Evolutionary conservation across 2,329 filamentous ascomycete species (phyloP), one percentile per base, ranked within the genome.

Genomic region (Myriangium duriaei): DNA sequence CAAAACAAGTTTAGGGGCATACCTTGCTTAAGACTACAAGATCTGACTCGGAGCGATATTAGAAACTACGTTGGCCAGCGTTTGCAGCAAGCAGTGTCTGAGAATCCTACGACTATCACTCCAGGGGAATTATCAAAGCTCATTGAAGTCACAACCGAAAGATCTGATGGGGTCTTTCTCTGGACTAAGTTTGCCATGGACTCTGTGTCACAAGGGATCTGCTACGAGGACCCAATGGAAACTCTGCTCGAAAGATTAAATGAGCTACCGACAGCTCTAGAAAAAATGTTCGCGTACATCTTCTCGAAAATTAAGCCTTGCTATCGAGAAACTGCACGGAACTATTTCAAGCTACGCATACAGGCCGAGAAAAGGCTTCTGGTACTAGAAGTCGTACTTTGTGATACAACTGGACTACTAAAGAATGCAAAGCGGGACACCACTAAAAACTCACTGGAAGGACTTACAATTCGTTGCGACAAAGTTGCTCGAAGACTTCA

Each of bases 281-380:
- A 37, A 10, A 13, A 30, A 15, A 37, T 37, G 34, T 37, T 30
- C 14, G n/a, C 7, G n/a, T n/a, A 26, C n/a, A 26, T 26, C 7
- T 26, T 26, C 7, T n/a, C 7, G 21, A 7, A 7, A 26, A 26
- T 26, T n/a, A n/a, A 26, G 21, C 7, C 21, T 26, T 7, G 7
- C 21, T 26, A 26, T n/a, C 7, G 21, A n/a, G 7, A 26, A n/a
- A 26, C 7, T 7, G 21, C 21, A 7, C 7, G 7, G 21, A n/a
- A 26, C 7, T 7, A 7, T 7, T 26, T 26, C 21, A 26, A 7
- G 7, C n/a, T 26, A 7, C 21, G 21, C n/a, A 7, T 26, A n/a
- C 7, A n/a, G 7, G 21, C n/a, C 7, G 7, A 7, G 7, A 7
- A n/a, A 26, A 7, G 7, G 7, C 21, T 26, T 7, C 21, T 26